Evolutionary conservation across 2,329 filamentous ascomycete genomes (phyloP).

Genomic region (Coniochaeta hoffmannii): DNA sequence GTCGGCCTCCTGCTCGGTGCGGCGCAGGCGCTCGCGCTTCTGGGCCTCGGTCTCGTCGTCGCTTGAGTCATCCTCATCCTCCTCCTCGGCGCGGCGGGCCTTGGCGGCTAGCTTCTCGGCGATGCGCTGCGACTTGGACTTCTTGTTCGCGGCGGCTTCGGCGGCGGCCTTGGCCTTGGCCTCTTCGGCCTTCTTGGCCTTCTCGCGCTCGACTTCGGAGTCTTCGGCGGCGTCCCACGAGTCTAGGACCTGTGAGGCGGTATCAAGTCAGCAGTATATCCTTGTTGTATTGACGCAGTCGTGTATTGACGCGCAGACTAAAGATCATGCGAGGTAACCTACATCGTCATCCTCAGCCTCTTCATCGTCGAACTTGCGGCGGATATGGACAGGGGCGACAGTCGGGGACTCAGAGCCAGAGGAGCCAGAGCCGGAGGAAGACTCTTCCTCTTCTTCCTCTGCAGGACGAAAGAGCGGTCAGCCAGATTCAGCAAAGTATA

Average conservation of each 20-base stretch:
- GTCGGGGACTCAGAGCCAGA: conserved; percentile 30
- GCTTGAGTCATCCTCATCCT: conserved; percentile 51
- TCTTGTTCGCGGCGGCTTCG: conserved; percentile 83
- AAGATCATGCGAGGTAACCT: conserved; percentile 23
- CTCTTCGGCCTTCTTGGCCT: conserved; percentile 78
- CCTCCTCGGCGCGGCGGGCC: conserved; percentile 42
- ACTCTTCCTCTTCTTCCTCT: conserved; percentile 30
- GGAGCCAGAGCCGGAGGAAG: conserved; percentile 20
- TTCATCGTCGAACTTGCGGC: conserved; percentile 81
- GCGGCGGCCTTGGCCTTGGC: conserved; percentile 85
- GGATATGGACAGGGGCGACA: conserved; percentile 20
- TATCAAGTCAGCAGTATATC: conserved; percentile 5
- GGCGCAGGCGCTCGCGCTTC: conserved; percentile 65
- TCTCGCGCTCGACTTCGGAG: conserved; percentile 93
- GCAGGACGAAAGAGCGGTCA: conserved; percentile 15
- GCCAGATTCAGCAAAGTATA: conserved; percentile 7
- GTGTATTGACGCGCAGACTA: background rate
- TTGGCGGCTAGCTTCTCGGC: conserved; percentile 66
- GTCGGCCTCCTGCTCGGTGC: conserved; percentile 80
- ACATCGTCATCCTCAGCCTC: conserved; percentile 77
- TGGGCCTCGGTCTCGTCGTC: conserved; percentile 63
- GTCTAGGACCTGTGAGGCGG: conserved; percentile 67
- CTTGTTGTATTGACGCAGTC: background rate
- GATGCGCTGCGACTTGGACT: conserved; percentile 79
- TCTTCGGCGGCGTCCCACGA: conserved; percentile 97